Evolutionary conservation across 2,329 filamentous ascomycete species (phyloP), one percentile per base, ranked within the genome.

Genomic region (Alternaria gansuensis): DNA sequence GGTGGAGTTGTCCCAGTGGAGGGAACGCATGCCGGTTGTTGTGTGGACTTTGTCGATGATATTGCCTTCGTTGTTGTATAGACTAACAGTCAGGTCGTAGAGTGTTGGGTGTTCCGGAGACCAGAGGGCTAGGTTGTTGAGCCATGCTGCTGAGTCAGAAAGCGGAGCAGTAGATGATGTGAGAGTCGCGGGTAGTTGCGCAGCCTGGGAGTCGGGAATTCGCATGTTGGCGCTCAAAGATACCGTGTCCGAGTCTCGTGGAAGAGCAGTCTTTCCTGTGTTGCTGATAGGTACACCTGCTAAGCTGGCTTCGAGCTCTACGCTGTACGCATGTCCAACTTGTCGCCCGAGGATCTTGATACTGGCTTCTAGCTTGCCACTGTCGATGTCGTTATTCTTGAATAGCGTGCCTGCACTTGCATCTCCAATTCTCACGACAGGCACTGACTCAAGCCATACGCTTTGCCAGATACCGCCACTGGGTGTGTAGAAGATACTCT

Each of bases 401-500:
- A 88, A 69, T 7, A 89, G 79, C 0, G 87, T 90, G 1, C 88
- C 87, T 2, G 80, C 75, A 64, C 82, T 84, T 65, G 84, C 83
- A 62, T 87, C 82, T 3, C 81, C 85, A 50, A 88, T 80, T 11
- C 84, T 78, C 4, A 80, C 78, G 0, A 74, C 56, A 1, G 86
- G 85, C 2, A 87, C 84, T 39, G 81, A 80, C 63, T 88, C 86
- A 2, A 85, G 73, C 81, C 83, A 85, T 3, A 86, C 84, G 14
- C 77, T 81, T 70, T 86, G 84, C 84, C 84, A 87, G 56, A 86
- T 85, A 24, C 84, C 84, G 28, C 82, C 83, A 8, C 83, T 84
- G 0, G 84, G 84, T 0, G 83, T 85, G 67, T 86, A 86, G 67
- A 86, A 87, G 65, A 86, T 86, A 51, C 82, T 84, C 70, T 88